A percentile compares a stretch with the other conserved stretches of the same genome.
phyloP scores from a whole-genome alignment of 768 basidiomycete species.

The Coprinellus micaceus region DNA sequence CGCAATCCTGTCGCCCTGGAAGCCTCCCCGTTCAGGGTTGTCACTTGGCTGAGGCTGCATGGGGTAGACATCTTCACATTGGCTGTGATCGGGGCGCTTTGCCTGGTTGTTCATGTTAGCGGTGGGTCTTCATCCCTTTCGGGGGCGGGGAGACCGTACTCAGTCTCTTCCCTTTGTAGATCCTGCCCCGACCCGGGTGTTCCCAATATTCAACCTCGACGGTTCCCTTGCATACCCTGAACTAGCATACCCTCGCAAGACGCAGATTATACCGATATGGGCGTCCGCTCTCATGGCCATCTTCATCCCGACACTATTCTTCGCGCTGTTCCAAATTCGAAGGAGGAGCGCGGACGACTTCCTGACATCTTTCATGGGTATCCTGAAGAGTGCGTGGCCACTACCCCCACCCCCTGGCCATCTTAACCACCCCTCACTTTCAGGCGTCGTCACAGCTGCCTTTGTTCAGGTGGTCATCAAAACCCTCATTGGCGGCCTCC shows the following conservation, averaged over 20 bases:
- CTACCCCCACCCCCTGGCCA: too few relatives aligned
- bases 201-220: conserved; percentile 41
- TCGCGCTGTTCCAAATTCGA: conserved; percentile 49
- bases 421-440: not conserved
- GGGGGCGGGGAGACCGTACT: not conserved
- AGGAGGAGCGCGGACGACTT: conserved; percentile 41
- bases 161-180: conserved; percentile 18
- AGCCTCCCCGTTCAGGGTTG: conserved; percentile 16
- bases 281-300: conserved; percentile 50
- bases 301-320: conserved; percentile 51
- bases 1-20: not conserved
- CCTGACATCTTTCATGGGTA: conserved; percentile 47
- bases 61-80: conserved; percentile 51
- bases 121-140: conserved; percentile 16
- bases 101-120: conserved; percentile 50
- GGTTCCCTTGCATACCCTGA: conserved; percentile 51
- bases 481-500: conserved; percentile 48
- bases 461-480: conserved; percentile 48
- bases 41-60: conserved; percentile 44
- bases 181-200: conserved; percentile 39
- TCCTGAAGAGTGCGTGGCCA: conserved; percentile 45
- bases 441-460: conserved; percentile 27
- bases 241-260: conserved; percentile 45
- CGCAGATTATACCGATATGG: conserved; percentile 53
- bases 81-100: conserved; percentile 48